Evolutionary conservation across 441 rosid genomes (phyloP).

Genomic region (Arabidopsis lyrata): DNA sequence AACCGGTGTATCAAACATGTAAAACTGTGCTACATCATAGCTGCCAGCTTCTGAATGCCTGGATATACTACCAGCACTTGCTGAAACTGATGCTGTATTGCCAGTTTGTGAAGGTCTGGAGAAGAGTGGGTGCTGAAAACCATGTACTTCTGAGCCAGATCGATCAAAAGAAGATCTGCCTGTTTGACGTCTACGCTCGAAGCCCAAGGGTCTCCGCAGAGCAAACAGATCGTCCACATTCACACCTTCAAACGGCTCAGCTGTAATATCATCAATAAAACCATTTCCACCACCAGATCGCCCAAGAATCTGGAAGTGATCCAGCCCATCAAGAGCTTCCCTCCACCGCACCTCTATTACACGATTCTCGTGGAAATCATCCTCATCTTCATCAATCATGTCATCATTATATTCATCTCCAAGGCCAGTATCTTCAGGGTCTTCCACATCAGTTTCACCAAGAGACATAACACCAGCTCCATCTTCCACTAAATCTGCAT

Average conservation of each 20-base stretch:
- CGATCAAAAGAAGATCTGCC: slow-evolving; percentile 83
- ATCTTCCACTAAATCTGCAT: slow-evolving; percentile 93
- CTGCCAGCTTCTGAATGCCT: slow-evolving; percentile 89
- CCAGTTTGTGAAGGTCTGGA: slow-evolving; percentile 83
- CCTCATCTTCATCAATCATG: slow-evolving; percentile 97
- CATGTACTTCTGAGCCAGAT: slow-evolving; percentile 77
- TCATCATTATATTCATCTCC: slow-evolving; percentile 96
- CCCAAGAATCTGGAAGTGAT: slow-evolving; percentile 90
- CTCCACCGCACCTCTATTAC: slow-evolving; percentile 97
- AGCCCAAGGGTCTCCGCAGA: slow-evolving; percentile 88
- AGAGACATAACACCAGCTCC: slow-evolving; percentile 97
- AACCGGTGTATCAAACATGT: slow-evolving; percentile 96
- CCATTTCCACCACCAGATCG: slow-evolving; percentile 81
- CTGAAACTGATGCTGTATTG: slow-evolving; percentile 69
- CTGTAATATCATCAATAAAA: slow-evolving; percentile 90
- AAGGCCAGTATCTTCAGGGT: slow-evolving; percentile 92
- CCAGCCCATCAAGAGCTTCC: slow-evolving; percentile 95
- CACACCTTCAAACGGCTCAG: slow-evolving; percentile 98
- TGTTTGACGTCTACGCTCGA: slow-evolving; percentile 85
- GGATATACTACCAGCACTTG: slow-evolving; percentile 70
- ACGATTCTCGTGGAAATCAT: slow-evolving; percentile 89
- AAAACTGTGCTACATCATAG: slow-evolving; percentile 84
- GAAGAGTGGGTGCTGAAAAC: slow-evolving; percentile 96
- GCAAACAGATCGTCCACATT: slow-evolving; percentile 96
- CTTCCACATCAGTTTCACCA: slow-evolving; percentile 95